Evolutionary conservation across 139 green algal genomes (phyloP).

Genomic region (Pleodorina starrii): DNA sequence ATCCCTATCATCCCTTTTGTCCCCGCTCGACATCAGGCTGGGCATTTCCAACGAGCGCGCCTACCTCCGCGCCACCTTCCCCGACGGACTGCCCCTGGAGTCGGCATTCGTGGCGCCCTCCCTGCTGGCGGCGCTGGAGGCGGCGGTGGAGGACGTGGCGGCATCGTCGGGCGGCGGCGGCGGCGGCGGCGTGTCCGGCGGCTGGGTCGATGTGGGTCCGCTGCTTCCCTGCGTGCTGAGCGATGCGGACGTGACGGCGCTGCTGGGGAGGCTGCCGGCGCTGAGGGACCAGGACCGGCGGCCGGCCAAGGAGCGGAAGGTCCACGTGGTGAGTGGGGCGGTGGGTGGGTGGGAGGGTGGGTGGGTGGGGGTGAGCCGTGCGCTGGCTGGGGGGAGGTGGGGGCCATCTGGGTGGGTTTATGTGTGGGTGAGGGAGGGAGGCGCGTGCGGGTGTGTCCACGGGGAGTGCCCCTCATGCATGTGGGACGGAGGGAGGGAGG

Average conservation of each 20-base stretch:
- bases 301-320: conserved; percentile 19
- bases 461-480: too few species aligned
- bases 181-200: not conserved
- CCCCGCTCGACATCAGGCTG: conserved; percentile 69
- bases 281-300: not conserved
- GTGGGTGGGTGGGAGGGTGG: too few species aligned
- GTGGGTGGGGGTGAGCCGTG: too few species aligned
- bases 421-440: too few species aligned
- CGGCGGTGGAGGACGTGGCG: conserved; percentile 68
- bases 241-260: conserved; percentile 55
- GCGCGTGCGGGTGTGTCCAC: too few species aligned
- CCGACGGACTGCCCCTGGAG: conserved; percentile 76
- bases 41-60: conserved; percentile 63
- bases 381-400: too few species aligned
- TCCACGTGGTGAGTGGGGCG: not conserved
- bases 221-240: conserved; percentile 69
- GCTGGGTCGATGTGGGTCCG: conserved; percentile 67
- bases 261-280: conserved; percentile 57
- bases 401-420: too few species aligned
- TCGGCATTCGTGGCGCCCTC: conserved; percentile 73
- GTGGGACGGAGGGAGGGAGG: too few species aligned
- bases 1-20: too few species aligned
- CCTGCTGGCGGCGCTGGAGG: conserved; percentile 75
- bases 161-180: not conserved
- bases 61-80: conserved; percentile 75